phyloP scores from a whole-genome alignment of 768 basidiomycete species.

The Podaxis sp. region DNA sequence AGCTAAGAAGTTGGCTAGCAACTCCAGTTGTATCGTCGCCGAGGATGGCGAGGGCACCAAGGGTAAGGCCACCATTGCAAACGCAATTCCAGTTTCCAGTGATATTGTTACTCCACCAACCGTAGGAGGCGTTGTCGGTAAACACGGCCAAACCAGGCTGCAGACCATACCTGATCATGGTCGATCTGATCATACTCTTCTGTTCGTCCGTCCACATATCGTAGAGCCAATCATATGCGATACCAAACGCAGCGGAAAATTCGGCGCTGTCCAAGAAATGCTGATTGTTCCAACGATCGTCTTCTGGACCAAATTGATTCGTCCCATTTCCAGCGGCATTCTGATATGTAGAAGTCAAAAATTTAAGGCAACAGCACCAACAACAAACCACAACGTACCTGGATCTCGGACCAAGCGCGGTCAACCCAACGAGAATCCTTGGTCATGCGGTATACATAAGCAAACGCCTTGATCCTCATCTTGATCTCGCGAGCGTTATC shows the following conservation, averaged over 20 bases:
- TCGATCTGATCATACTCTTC: slow-evolving; percentile 61
- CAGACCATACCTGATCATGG: slow-evolving; percentile 80
- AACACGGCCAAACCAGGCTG: slow-evolving; percentile 58
- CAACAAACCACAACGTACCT: slow-evolving; percentile 44
- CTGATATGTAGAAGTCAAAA: slow-evolving; percentile 28
- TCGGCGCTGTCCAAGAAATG: slow-evolving; percentile 97
- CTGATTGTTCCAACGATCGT: slow-evolving; percentile 73
- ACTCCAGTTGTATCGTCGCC: slow-evolving; percentile 76
- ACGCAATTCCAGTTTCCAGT: slow-evolving; percentile 99
- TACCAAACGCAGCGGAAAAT: slow-evolving; percentile 82
- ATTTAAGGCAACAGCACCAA: neutral
- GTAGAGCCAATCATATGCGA: slow-evolving; percentile 97
- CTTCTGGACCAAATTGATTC: slow-evolving; percentile 58
- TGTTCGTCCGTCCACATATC: slow-evolving; percentile 77
- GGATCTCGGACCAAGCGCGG: slow-evolving; percentile 78
- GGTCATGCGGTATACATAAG: slow-evolving; percentile 87
- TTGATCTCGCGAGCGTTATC: slow-evolving; percentile 90
- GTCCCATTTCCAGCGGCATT: slow-evolving; percentile 67
- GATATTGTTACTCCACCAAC: slow-evolving; percentile 78
- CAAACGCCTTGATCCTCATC: slow-evolving; percentile 87
- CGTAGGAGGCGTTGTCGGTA: slow-evolving; percentile 37
- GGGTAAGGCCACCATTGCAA: slow-evolving; percentile 86
- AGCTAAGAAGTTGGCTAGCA: slow-evolving; percentile 62
- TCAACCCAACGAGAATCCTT: slow-evolving; percentile 92
- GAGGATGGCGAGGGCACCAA: slow-evolving; percentile 89